Evolutionary conservation across 257 asterid genomes (phyloP), one percentile per base, ranked within the genome.

Genomic region (Echium plantagineum): DNA sequence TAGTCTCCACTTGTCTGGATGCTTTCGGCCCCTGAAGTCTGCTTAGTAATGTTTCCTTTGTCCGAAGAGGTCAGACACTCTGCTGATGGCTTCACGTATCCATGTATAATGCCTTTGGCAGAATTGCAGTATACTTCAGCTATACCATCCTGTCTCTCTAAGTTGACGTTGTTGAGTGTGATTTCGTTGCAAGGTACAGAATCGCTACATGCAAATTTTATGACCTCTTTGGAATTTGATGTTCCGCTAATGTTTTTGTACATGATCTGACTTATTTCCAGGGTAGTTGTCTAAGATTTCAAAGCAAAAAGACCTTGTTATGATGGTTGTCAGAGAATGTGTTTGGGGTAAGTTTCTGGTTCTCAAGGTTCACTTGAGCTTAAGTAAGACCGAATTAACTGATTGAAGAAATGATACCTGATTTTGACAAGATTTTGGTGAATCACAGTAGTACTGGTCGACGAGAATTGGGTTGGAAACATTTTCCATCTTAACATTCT

Each of bases 371-470:
- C 16, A n/a, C n/a, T n/a, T n/a, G n/a, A 13, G 4, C 13, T 42
- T 16, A 42, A 3, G 49, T 10, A 4, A 10, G 49, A 5, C 13
- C 3, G 15, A 35, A 35, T 35, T 35, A 35, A 35, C 3, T 35
- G 15, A 13, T 35, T 35, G 13, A 0, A 8, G 47, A 35, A 42
- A 10, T 16, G 49, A 9, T 66, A 87, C 98, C 97, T 84, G 95
- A 62, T 88, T 83, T 76, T 81, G 74, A 69, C 97, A 91, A 56
- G 86, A 1, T 49, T 15, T 70, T 31, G 94, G 95, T 7, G 96
- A 85, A 66, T 91, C 97, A 15, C 98, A 91, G 63, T 91, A 91
- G 80, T 88, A 88, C 60, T 91, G 95, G 69, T 91, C 97, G 20
- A 91, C 83, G 73, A 91, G 82, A 18, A 91, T 85, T 46, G 98